These are phyloP conservation scores for Blastobotrys mokoenaii DNA, from an alignment of 805 yeast species.

Conservation along the genomic window DNA sequence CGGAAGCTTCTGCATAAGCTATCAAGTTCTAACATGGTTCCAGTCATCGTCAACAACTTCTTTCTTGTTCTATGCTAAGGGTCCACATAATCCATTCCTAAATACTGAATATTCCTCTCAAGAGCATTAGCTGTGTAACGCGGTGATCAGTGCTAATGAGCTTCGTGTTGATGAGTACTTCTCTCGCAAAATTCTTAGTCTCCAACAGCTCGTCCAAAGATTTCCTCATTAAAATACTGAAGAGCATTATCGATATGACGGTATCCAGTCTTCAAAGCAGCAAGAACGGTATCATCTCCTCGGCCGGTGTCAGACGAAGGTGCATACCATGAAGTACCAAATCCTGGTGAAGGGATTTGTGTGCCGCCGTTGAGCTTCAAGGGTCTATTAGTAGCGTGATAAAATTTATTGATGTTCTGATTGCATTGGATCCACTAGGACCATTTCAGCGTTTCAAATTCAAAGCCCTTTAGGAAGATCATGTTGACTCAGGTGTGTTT, in stretches of 20 bases:
- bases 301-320: no score
- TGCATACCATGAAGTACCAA: no score
- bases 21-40: slow-evolving; percentile 47
- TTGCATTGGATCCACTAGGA: no score
- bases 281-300: slow-evolving; percentile 41
- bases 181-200: slow-evolving; percentile 37
- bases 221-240: slow-evolving; percentile 57
- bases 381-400: no score
- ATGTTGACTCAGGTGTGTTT: no score
- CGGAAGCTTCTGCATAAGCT: slow-evolving; percentile 50
- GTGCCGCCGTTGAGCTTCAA: slow-evolving; percentile 48
- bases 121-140: slow-evolving; percentile 41
- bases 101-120: slow-evolving; percentile 40
- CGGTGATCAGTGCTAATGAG: slow-evolving; percentile 38
- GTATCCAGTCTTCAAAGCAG: slow-evolving; percentile 58
- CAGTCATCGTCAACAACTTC: slow-evolving; percentile 12
- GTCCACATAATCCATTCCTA: slow-evolving; percentile 61
- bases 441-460: no score
- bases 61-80: slow-evolving; percentile 21
- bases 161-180: slow-evolving; percentile 57
- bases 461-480: no score
- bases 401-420: no score
- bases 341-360: slow-evolving; percentile 55
- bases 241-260: slow-evolving; percentile 72
- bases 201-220: slow-evolving; percentile 46